These are phyloP conservation scores for Lecanicillium sp. DNA, from an alignment of 2,329 filamentous ascomycete genomes.

Conservation along the genomic window DNA sequence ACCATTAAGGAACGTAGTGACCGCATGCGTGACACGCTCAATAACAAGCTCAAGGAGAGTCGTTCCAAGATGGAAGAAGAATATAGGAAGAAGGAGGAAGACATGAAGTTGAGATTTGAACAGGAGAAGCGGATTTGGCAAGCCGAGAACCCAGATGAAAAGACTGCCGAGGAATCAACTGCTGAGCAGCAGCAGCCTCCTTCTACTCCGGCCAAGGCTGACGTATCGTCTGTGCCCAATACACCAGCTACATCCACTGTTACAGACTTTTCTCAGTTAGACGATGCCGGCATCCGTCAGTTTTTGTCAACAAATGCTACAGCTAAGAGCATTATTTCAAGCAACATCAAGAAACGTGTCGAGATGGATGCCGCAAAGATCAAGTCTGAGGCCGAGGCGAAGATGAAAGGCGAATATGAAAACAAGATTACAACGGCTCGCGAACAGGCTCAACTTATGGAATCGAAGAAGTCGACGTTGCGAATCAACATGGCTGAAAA, in stretches of 20 bases:
- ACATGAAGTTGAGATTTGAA: constrained; percentile 48
- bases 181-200: constrained; percentile 14
- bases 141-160: constrained; percentile 35
- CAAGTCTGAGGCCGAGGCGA: constrained; percentile 42
- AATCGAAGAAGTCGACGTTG: constrained; percentile 64
- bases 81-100: constrained; percentile 44
- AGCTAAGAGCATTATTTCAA: constrained; percentile 48
- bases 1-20: constrained; percentile 59
- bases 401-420: constrained; percentile 39
- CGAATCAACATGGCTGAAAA: constrained; percentile 75
- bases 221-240: constrained; percentile 23
- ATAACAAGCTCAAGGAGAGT: constrained; percentile 63
- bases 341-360: constrained; percentile 63
- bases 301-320: constrained; percentile 48
- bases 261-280: constrained; percentile 38
- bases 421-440: constrained; percentile 44
- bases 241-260: constrained; percentile 25
- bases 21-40: constrained; percentile 59
- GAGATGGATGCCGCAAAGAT: constrained; percentile 55
- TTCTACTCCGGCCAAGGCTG: constrained; percentile 32
- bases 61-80: constrained; percentile 43
- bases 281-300: constrained; percentile 48
- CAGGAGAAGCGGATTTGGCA: constrained; percentile 56
- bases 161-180: constrained; percentile 14
- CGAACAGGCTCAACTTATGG: constrained; percentile 61